Percentiles rank a stretch among this genome's conserved stretches.
Conservation (phyloP, 352 stramenopile genomes). For the Achlya hypogyna region DNA sequence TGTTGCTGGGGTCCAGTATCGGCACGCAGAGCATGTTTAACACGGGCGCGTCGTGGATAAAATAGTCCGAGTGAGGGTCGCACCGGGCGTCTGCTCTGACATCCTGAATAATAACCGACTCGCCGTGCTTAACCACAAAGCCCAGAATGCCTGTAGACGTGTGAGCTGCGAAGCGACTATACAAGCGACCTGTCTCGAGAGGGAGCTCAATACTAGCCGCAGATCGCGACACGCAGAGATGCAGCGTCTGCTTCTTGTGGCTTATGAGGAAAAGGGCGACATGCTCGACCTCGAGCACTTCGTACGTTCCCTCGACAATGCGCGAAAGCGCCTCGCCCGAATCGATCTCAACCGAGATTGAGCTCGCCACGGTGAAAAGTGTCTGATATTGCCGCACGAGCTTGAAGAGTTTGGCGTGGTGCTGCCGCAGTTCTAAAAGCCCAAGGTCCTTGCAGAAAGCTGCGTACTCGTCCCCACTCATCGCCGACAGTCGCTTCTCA, state of each 20-base stretch:
- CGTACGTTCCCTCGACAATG: conserved; percentile 5
- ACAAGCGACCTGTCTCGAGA: not conserved
- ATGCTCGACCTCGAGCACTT: not conserved
- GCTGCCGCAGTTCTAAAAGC: not conserved
- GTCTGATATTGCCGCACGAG: conserved; percentile 14
- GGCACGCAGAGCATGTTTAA: not conserved
- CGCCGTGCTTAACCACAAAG: not conserved
- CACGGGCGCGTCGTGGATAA: not conserved
- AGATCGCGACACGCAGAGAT: not conserved
- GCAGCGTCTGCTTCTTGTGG: not conserved
- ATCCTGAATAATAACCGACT: conserved; percentile 2
- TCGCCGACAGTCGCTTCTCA: not conserved
- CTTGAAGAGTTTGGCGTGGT: conserved; percentile 15
- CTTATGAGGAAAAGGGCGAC: not conserved
- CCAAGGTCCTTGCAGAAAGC: not conserved
- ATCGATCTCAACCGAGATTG: conserved; percentile 13
- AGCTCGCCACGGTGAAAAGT: conserved; percentile 6
- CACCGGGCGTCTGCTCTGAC: not conserved
- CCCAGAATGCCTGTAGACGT: not conserved
- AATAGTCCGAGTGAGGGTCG: not conserved
- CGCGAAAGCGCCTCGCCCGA: conserved; percentile 1
- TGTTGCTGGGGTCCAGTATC: not conserved
- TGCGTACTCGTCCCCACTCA: conserved; percentile 2
- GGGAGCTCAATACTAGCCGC: not conserved
- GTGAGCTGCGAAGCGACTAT: not conserved